Evolutionary conservation across 2,329 filamentous ascomycete species (phyloP).

Genomic region (Catunica adiposa): DNA sequence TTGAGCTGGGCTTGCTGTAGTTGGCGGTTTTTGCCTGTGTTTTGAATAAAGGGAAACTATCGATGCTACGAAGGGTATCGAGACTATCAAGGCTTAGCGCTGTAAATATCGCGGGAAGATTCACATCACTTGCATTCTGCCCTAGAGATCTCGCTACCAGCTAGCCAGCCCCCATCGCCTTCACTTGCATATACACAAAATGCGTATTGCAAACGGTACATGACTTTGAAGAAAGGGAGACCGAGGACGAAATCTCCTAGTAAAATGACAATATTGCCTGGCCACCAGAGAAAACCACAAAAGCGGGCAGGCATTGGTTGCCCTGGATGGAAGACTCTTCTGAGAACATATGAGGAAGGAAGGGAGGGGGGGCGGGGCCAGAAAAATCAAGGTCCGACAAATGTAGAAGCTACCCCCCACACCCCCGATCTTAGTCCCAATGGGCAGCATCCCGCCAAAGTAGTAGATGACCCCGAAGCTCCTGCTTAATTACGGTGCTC

Average conservation of each 20-base stretch:
- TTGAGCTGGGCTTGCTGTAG: neutral
- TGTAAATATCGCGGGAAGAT: too few relatives aligned
- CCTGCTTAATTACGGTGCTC: constrained; percentile 3
- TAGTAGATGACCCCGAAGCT: neutral
- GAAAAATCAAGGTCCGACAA: neutral
- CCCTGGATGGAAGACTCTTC: neutral
- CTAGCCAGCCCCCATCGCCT: too few relatives aligned
- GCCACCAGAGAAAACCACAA: neutral
- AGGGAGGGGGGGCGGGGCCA: neutral
- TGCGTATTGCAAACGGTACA: neutral
- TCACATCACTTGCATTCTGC: too few relatives aligned
- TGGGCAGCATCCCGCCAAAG: constrained; percentile 4
- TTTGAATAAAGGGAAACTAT: too few relatives aligned
- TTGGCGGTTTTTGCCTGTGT: too few relatives aligned
- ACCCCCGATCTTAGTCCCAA: constrained; percentile 4
- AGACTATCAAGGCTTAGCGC: too few relatives aligned
- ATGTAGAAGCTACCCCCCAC: constrained; percentile 1
- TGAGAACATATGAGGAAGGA: constrained; percentile 1
- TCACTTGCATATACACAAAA: neutral
- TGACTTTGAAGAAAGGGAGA: neutral
- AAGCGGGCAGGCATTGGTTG: neutral
- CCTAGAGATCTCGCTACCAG: too few relatives aligned
- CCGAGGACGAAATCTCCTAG: neutral
- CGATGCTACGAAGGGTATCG: too few relatives aligned
- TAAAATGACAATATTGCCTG: neutral